Evolutionary conservation across 164 flowering plant genomes (phyloP), one percentile per base, ranked within the genome.

Genomic region (Magnolia sinica): DNA sequence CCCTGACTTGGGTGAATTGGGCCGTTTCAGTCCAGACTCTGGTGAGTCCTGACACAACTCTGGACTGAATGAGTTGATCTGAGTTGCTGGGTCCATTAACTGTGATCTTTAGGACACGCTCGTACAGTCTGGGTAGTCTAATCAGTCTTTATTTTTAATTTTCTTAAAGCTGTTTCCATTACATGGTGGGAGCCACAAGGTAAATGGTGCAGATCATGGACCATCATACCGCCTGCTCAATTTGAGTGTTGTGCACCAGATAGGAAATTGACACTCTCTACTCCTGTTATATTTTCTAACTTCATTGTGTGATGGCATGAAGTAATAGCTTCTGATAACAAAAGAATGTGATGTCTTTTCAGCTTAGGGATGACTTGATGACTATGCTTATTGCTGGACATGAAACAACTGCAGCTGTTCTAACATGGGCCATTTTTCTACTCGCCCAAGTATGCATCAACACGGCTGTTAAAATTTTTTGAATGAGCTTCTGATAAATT

Each of bases 301-400:
- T 37, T 10, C 71, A 13, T 68, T 31, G 9, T 37, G 5, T 64
- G 13, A 31, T 67, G 18, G 65, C 49, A 20, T 49, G 58, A 24
- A 31, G 27, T 24, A 9, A 70, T 50, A 49, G 29, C 18, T 67
- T 77, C 16, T 55, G 8, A 68, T 68, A 29, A 24, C 22, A 9
- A 14, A 73, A 64, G 16, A 76, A 29, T 70, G n/a, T 49, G 14
- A 1, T 70, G 50, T 65, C 23, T 83, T 66, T 27, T 78, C 92
- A 96, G 99, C 90, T 96, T 66, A 87, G 99, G 75, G 99, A 96
- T 85, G 99, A 94, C 80, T 82, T 96, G 77, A 96, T 96, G 98
- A 94, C 99, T 22, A 92, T 96, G 99, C 96, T 96, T 77, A 91
- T 96, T 82, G 99, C 99, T 83, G 98, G 99, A 71, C 99, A 96